A percentile compares a stretch with the other conserved stretches of the same genome.
Conservation (phyloP, 2,329 filamentous ascomycete species). For the Ophiostoma australiae region DNA sequence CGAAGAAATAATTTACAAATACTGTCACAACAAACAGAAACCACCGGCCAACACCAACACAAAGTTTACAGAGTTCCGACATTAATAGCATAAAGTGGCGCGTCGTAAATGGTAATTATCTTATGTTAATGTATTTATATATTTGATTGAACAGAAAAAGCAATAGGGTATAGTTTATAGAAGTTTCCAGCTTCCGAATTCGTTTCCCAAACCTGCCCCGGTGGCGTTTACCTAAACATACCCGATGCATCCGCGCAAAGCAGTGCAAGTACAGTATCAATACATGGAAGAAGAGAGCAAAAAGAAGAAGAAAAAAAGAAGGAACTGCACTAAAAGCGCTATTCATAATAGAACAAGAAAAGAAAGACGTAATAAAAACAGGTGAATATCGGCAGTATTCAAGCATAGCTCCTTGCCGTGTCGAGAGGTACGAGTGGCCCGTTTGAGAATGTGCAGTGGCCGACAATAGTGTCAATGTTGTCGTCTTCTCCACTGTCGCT, state of each 20-base stretch:
- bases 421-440: conserved; percentile 36
- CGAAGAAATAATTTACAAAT: too few species aligned
- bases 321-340: too few species aligned
- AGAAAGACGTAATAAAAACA: background rate
- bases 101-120: too few species aligned
- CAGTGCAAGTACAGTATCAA: background rate
- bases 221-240: background rate
- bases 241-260: background rate
- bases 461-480: conserved; percentile 29
- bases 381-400: background rate
- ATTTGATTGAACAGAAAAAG: background rate
- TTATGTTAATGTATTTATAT: background rate
- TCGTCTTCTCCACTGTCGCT: conserved; percentile 9
- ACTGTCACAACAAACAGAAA: too few species aligned
- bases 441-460: conserved; percentile 44
- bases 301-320: background rate
- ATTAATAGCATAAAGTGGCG: too few species aligned
- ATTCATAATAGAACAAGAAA: too few species aligned
- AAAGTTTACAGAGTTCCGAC: background rate
- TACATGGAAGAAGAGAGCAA: background rate
- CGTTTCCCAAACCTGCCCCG: background rate
- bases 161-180: background rate
- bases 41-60: too few species aligned
- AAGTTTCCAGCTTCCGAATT: background rate
- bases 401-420: conserved; percentile 39